phyloP scores from a whole-genome alignment of 2,329 filamentous ascomycete species.

The Paecilomyces fulvus region DNA sequence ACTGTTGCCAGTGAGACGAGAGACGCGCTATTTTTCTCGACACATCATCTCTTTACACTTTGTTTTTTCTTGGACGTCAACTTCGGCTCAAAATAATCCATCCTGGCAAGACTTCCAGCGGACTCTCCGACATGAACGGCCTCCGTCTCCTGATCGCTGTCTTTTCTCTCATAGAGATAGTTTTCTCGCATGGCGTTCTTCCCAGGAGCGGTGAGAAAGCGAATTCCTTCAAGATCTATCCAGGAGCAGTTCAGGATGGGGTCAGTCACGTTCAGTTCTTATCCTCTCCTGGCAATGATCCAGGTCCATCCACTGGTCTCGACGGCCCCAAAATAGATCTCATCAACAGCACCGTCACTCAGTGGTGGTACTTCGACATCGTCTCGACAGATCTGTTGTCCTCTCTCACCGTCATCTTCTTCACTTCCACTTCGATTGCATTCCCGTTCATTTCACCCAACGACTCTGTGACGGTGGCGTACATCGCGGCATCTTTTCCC shows the following conservation, averaged over 20 bases:
- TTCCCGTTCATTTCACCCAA: conserved; percentile 27
- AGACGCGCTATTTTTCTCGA: too few relatives aligned
- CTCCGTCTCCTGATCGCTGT: background rate
- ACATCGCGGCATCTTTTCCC: conserved; percentile 18
- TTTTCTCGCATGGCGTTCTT: background rate
- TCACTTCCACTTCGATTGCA: conserved; percentile 18
- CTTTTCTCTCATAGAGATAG: background rate
- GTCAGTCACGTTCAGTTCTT: background rate
- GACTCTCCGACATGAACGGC: background rate
- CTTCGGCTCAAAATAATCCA: background rate
- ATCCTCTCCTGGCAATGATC: background rate
- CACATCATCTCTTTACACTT: background rate
- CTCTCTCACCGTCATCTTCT: conserved; percentile 25
- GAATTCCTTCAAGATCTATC: background rate
- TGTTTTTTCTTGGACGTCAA: background rate
- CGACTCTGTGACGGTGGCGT: conserved; percentile 14
- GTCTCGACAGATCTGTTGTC: conserved; percentile 16
- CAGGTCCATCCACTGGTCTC: conserved; percentile 7
- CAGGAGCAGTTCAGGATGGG: background rate
- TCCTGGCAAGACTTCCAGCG: background rate
- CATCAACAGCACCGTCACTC: conserved; percentile 23
- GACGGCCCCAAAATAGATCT: conserved; percentile 18
- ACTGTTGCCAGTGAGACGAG: too few relatives aligned
- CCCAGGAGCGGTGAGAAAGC: background rate
- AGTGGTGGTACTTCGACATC: conserved; percentile 37